Conservation (phyloP, 257 asterid genomes). For the Ophiorrhiza pumila region DNA sequence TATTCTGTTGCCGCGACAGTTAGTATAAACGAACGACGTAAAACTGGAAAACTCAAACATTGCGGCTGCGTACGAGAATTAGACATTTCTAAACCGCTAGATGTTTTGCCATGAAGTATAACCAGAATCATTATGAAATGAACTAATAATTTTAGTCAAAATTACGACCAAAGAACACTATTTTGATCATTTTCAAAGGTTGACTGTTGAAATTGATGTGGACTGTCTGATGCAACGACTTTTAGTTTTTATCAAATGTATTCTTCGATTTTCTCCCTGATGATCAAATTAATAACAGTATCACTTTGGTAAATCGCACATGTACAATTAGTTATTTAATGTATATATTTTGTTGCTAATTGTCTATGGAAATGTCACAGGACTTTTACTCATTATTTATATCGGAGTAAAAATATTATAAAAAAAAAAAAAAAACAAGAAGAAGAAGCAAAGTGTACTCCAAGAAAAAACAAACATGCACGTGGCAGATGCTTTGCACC, state of each 20-base stretch:
- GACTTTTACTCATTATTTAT: neutral
- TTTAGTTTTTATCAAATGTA: neutral
- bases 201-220: conserved; percentile 27
- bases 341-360: neutral
- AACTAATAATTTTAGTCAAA: neutral
- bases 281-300: neutral
- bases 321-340: neutral
- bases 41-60: conserved; percentile 13
- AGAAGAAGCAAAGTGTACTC: neutral
- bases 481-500: neutral
- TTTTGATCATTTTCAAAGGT: conserved; percentile 17
- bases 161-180: neutral
- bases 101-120: neutral
- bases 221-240: neutral
- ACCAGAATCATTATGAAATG: neutral
- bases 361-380: neutral
- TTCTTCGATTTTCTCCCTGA: neutral
- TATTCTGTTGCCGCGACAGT: neutral
- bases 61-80: neutral
- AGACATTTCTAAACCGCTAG: neutral
- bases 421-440: neutral
- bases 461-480: neutral
- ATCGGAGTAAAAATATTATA: too few relatives aligned
- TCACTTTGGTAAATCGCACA: neutral
- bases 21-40: neutral